These are phyloP conservation scores for Metschnikowia shivogae DNA, from an alignment of 805 yeast species.

Conservation along the genomic window DNA sequence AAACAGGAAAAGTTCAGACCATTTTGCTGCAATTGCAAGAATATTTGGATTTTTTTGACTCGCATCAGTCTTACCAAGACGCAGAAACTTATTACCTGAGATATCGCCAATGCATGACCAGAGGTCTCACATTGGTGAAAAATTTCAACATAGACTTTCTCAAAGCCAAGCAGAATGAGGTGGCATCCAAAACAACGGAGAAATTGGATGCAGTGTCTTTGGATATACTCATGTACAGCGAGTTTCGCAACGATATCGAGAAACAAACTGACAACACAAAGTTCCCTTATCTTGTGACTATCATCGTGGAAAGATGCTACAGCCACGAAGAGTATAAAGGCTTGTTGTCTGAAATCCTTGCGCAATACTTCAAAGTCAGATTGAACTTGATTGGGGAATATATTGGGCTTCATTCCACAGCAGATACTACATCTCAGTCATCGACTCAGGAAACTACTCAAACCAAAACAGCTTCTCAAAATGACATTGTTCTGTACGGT, in stretches of 20 bases:
- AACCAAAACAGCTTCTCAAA: slow-evolving; percentile 15
- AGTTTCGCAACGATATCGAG: slow-evolving; percentile 15
- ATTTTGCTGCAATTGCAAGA: slow-evolving; percentile 56
- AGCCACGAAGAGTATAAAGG: slow-evolving; percentile 58
- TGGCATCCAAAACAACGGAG: slow-evolving; percentile 6
- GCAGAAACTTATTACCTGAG: slow-evolving; percentile 63
- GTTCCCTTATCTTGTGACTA: slow-evolving; percentile 11
- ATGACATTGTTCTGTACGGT: slow-evolving; percentile 47
- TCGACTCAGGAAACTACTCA: slow-evolving; percentile 2
- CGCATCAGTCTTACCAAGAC: slow-evolving; percentile 56
- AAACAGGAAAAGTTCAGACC: slow-evolving; percentile 30
- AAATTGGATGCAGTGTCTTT: slow-evolving; percentile 9
- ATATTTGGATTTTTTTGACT: slow-evolving; percentile 58
- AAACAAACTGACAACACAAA: slow-evolving; percentile 14
- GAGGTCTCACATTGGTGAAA: slow-evolving; percentile 71
- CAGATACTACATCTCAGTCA: neutral
- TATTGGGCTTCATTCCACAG: slow-evolving; percentile 18
- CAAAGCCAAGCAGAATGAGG: slow-evolving; percentile 16
- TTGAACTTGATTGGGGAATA: slow-evolving; percentile 42
- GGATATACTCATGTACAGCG: slow-evolving; percentile 18
- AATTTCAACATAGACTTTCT: slow-evolving; percentile 55
- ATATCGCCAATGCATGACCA: slow-evolving; percentile 77
- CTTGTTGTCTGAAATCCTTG: slow-evolving; percentile 59
- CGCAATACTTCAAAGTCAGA: slow-evolving; percentile 60
- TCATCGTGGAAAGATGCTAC: slow-evolving; percentile 16